A percentile compares a stretch with the other conserved stretches of the same genome.
These are phyloP conservation scores for Populus davidiana DNA, from an alignment of 345 rosid genomes.

Conservation along the genomic window DNA sequence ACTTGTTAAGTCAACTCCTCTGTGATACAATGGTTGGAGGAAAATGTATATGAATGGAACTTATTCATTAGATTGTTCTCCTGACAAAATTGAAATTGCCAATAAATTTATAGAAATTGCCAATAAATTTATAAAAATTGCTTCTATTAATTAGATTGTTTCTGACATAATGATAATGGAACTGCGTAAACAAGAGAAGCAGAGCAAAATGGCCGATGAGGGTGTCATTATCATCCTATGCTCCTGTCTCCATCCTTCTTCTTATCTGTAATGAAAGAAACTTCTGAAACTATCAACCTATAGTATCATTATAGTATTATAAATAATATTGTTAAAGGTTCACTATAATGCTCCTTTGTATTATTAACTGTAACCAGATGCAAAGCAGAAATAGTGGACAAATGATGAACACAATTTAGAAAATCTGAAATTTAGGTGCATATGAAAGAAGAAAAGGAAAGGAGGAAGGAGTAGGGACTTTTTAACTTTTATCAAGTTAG, in stretches of 20 bases:
- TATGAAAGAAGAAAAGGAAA: neutral
- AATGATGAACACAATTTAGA: neutral
- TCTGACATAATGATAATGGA: neutral
- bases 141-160: neutral
- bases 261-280: conserved; percentile 9
- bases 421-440: neutral
- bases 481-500: neutral
- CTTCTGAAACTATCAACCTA: neutral
- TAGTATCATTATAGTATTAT: neutral
- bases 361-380: neutral
- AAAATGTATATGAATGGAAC: conserved; percentile 6
- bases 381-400: conserved; percentile 5
- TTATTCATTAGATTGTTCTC: neutral
- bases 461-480: neutral
- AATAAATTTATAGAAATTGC: neutral
- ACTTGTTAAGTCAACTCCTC: neutral
- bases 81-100: neutral
- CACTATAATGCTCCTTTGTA: conserved; percentile 6
- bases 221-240: neutral
- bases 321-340: conserved; percentile 6
- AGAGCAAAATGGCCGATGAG: neutral
- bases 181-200: neutral
- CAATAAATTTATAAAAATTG: neutral
- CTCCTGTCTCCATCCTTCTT: conserved; percentile 9
- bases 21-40: neutral